phyloP scores from a whole-genome alignment of 805 yeast genomes.

The Candida arabinofermentans region DNA sequence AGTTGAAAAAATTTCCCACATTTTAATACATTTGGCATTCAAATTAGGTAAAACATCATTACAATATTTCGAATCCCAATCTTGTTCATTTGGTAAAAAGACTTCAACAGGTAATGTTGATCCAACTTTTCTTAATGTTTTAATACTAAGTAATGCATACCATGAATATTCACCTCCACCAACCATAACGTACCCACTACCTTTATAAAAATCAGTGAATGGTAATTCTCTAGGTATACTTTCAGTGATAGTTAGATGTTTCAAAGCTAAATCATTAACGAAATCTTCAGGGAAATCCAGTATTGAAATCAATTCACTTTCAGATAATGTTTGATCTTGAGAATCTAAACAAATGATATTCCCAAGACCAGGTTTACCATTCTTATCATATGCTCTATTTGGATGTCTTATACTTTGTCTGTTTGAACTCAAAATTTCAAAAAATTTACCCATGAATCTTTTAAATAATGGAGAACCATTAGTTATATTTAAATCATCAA shows the following conservation, averaged over 20 bases:
- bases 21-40: conserved; percentile 36
- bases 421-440: conserved; percentile 7
- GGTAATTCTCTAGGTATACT: conserved; percentile 40
- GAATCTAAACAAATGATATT: conserved; percentile 15
- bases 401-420: conserved; percentile 14
- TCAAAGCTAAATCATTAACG: conserved; percentile 35
- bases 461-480: conserved; percentile 5
- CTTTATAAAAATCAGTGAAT: conserved; percentile 14
- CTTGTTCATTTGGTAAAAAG: conserved; percentile 31
- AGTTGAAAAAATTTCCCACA: conserved; percentile 32
- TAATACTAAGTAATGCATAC: conserved; percentile 31
- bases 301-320: conserved; percentile 3
- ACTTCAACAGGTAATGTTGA: conserved; percentile 37
- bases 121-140: conserved; percentile 36
- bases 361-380: conserved; percentile 22
- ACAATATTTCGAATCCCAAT: conserved; percentile 36
- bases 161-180: conserved; percentile 38
- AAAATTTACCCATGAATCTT: conserved; percentile 10
- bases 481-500: not conserved
- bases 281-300: conserved; percentile 29
- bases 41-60: conserved; percentile 32
- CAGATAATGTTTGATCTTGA: conserved; percentile 8
- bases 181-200: conserved; percentile 29
- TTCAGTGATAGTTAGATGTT: conserved; percentile 41
- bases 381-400: conserved; percentile 10